Conservation (phyloP, 495 filamentous ascomycete species). For the Geopyxis carbonaria region DNA sequence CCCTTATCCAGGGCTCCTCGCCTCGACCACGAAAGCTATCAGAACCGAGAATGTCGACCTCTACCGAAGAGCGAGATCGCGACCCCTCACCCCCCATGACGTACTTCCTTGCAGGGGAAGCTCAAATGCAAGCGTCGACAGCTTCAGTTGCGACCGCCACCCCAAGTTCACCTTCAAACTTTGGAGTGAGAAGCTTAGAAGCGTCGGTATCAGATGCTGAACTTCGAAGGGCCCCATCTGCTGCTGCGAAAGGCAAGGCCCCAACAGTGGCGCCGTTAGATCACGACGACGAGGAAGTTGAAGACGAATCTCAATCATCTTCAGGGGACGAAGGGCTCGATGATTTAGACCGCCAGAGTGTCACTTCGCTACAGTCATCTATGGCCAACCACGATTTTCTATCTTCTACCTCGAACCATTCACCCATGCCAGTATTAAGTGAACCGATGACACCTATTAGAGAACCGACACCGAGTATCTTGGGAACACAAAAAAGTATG, state of each 20-base stretch:
- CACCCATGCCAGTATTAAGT: slow-evolving; percentile 12
- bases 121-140: slow-evolving; percentile 32
- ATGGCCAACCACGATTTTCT: slow-evolving; percentile 14
- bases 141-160: slow-evolving; percentile 14
- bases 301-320: too few relatives aligned
- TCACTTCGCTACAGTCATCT: slow-evolving; percentile 20
- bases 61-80: slow-evolving; percentile 12
- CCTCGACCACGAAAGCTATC: slow-evolving; percentile 6
- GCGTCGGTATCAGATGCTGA: slow-evolving; percentile 27
- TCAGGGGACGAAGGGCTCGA: slow-evolving; percentile 21
- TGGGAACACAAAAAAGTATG: slow-evolving; percentile 25
- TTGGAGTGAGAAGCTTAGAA: slow-evolving; percentile 22
- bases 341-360: slow-evolving; percentile 20
- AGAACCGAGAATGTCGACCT: slow-evolving; percentile 6
- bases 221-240: slow-evolving; percentile 10
- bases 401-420: slow-evolving; percentile 4
- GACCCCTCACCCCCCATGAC: slow-evolving; percentile 33
- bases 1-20: slow-evolving; percentile 3
- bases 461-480: slow-evolving; percentile 19
- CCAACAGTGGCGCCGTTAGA: slow-evolving; percentile 12
- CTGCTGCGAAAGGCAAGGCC: slow-evolving; percentile 6
- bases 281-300: slow-evolving; percentile 27
- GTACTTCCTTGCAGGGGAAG: slow-evolving; percentile 39
- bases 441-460: slow-evolving; percentile 20
- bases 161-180: slow-evolving; percentile 1